A percentile compares a stretch with the other conserved stretches of the same genome.
phyloP scores from a whole-genome alignment of 1,139 yeast genomes.

The Yamadazyma diospyri region DNA sequence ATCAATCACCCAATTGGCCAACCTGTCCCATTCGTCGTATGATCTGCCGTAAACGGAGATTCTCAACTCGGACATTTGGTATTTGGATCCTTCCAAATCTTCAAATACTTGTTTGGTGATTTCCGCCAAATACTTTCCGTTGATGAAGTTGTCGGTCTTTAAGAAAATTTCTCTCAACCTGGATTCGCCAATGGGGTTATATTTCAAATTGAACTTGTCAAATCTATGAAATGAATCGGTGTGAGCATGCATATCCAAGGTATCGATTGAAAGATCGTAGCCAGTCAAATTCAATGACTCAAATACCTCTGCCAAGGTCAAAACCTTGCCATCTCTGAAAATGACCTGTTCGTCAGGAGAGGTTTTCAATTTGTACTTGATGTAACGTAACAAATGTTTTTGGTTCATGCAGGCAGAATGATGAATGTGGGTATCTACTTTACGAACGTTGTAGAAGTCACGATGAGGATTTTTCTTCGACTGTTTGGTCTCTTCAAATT shows the following conservation, averaged over 20 bases:
- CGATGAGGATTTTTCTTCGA: constrained; percentile 81
- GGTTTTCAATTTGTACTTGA: constrained; percentile 72
- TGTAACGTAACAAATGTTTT: constrained; percentile 89
- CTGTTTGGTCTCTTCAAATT: constrained; percentile 87
- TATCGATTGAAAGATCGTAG: constrained; percentile 91
- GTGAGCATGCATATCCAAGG: constrained; percentile 99
- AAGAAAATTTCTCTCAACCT: constrained; percentile 92
- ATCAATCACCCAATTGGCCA: constrained; percentile 93
- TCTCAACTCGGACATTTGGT: constrained; percentile 95
- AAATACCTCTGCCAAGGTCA: constrained; percentile 84
- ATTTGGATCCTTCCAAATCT: constrained; percentile 90
- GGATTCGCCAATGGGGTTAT: constrained; percentile 97
- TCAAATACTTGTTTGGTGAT: constrained; percentile 89
- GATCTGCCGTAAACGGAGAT: constrained; percentile 92
- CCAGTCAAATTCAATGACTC: constrained; percentile 87
- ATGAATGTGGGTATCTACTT: constrained; percentile 98
- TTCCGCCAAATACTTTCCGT: constrained; percentile 89
- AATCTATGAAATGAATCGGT: constrained; percentile 96
- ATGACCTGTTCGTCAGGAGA: constrained; percentile 84
- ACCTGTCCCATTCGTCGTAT: constrained; percentile 88
- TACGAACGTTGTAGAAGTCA: constrained; percentile 96
- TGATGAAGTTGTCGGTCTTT: constrained; percentile 89
- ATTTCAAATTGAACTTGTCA: constrained; percentile 94
- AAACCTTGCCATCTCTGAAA: constrained; percentile 86
- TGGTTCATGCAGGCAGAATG: constrained; percentile 99